Conservation (phyloP, 2,329 filamentous ascomycete species). For the Apiospora phragmitis region DNA sequence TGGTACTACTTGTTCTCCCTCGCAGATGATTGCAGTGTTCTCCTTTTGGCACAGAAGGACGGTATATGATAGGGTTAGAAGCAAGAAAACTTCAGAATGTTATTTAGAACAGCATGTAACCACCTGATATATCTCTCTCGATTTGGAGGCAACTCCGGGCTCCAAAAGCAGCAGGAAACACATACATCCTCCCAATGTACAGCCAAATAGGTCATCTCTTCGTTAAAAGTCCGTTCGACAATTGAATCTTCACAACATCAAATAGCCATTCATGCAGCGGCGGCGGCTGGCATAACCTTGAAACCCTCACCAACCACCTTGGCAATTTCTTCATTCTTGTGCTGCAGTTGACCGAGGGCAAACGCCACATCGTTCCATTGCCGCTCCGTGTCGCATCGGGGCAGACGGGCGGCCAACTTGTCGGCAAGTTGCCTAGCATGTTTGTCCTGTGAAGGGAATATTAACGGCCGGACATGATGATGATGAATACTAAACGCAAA, state of each 20-base stretch:
- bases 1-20: not conserved
- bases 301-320: conserved; percentile 77
- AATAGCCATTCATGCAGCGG: conserved; percentile 47
- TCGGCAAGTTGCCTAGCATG: conserved; percentile 92
- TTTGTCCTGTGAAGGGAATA: conserved; percentile 68
- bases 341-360: conserved; percentile 82
- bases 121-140: not conserved
- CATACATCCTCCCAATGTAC: not conserved
- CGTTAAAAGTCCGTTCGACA: not conserved
- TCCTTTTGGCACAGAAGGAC: not conserved
- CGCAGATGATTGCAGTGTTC: not conserved
- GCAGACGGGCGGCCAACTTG: conserved; percentile 84
- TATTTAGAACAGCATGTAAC: conserved; percentile 1
- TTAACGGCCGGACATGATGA: not conserved
- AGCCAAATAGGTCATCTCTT: not conserved
- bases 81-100: not conserved
- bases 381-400: conserved; percentile 84
- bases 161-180: not conserved
- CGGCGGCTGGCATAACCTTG: conserved; percentile 65
- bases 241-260: not conserved
- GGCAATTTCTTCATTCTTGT: conserved; percentile 88
- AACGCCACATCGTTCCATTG: conserved; percentile 99
- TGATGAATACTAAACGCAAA: not conserved
- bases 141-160: not conserved
- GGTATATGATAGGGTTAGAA: not conserved